Evolutionary conservation across 139 green algal genomes (phyloP).

Genomic region (Nannochloris sp.): DNA sequence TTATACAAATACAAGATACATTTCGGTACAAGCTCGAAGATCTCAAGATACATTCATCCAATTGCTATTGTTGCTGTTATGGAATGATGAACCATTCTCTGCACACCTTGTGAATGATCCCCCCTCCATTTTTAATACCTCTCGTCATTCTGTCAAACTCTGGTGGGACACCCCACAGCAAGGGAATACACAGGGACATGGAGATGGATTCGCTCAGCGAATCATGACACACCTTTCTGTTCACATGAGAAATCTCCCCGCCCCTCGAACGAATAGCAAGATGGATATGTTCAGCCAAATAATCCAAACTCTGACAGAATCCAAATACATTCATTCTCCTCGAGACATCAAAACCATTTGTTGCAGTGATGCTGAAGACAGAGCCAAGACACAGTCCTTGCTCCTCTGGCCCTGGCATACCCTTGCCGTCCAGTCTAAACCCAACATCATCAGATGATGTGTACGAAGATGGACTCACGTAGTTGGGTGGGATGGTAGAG

Average conservation of each 20-base stretch:
- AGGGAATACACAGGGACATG: constrained; percentile 58
- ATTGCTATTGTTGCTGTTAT: no score
- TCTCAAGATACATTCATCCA: no score
- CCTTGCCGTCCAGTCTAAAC: not conserved
- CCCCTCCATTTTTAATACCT: constrained; percentile 12
- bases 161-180: constrained; percentile 70
- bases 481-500: no score
- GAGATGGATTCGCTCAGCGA: constrained; percentile 51
- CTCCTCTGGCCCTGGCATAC: constrained; percentile 48
- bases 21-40: no score
- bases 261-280: constrained; percentile 26
- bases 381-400: constrained; percentile 66
- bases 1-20: no score
- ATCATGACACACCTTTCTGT: constrained; percentile 31
- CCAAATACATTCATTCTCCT: constrained; percentile 54
- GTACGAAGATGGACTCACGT: not conserved
- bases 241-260: constrained; percentile 39
- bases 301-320: constrained; percentile 58
- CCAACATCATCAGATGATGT: not conserved
- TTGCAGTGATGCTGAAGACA: constrained; percentile 56
- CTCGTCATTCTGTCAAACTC: constrained; percentile 51
- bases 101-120: constrained; percentile 5
- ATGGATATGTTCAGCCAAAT: constrained; percentile 35
- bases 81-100: constrained; percentile 5
- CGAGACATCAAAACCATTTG: constrained; percentile 51